Conservation (phyloP, 1,284 basidiomycete species). For the Heliocybe sulcata region DNA sequence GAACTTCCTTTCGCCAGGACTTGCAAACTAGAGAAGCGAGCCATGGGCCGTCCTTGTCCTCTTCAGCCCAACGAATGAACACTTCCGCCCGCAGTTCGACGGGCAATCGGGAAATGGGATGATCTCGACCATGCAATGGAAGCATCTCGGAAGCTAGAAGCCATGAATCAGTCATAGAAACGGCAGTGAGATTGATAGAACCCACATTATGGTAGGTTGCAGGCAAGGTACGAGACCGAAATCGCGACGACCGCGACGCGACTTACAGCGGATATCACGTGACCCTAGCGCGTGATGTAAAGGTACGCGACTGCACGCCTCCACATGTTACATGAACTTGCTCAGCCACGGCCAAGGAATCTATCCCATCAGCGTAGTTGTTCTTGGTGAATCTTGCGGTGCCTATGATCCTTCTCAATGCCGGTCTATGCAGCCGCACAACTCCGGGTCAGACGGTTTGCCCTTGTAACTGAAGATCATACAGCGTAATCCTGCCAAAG, state of each 20-base stretch:
- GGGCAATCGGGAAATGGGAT: conserved; percentile 5
- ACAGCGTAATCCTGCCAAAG: conserved; percentile 69
- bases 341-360: no score
- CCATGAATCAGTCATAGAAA: neutral
- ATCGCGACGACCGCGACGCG: no score
- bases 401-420: neutral
- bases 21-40: conserved; percentile 9
- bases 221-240: no score
- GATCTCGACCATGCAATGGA: neutral
- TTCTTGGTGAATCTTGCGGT: neutral
- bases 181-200: no score
- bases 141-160: neutral
- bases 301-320: no score
- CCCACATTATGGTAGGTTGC: no score
- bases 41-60: conserved; percentile 12
- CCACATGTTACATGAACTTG: no score
- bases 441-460: neutral
- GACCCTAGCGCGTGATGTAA: no score
- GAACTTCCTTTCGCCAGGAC: conserved; percentile 10
- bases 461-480: conserved; percentile 54
- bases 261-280: no score
- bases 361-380: no score
- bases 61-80: conserved; percentile 6
- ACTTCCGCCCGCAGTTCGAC: conserved; percentile 7
- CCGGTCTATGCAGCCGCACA: neutral